Conservation (phyloP, 2,329 filamentous ascomycete species). For the Fusarium acutatum region DNA sequence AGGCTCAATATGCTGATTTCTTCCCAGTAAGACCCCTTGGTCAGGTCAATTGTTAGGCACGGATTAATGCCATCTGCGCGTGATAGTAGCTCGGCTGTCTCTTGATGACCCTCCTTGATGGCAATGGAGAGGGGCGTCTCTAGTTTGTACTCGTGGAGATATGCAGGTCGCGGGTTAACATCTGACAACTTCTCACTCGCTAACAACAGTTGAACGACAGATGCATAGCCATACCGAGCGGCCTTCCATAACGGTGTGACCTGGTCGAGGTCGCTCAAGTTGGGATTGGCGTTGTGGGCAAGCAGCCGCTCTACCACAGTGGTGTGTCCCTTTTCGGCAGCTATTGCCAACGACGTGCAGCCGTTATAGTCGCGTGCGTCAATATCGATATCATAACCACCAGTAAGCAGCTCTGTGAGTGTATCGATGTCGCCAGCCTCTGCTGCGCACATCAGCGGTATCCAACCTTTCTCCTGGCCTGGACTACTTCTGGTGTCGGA, state of each 20-base stretch:
- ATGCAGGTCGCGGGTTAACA: neutral
- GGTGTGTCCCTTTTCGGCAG: neutral
- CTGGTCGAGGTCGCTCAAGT: neutral
- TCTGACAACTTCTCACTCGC: neutral
- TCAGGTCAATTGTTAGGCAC: fast-evolving
- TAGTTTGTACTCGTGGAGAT: fast-evolving
- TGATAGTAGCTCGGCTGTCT: fast-evolving
- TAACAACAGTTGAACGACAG: neutral
- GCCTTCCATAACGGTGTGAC: neutral
- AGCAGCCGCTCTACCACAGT: neutral
- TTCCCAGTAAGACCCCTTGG: no score
- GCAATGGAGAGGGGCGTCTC: neutral
- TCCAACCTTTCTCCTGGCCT: neutral
- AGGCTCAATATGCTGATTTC: neutral
- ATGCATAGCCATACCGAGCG: neutral
- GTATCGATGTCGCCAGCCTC: neutral
- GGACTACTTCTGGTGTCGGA: neutral
- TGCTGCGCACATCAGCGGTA: neutral
- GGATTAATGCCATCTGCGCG: neutral
- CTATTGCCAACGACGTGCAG: neutral
- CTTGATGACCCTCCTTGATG: fast-evolving
- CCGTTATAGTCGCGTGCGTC: neutral
- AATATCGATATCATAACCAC: neutral
- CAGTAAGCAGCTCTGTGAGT: fast-evolving
- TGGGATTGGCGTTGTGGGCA: fast-evolving